Percentiles rank a stretch among this genome's conserved stretches.
Evolutionary conservation across 1,284 basidiomycete species (phyloP).

Genomic region (Serendipita sp.): DNA sequence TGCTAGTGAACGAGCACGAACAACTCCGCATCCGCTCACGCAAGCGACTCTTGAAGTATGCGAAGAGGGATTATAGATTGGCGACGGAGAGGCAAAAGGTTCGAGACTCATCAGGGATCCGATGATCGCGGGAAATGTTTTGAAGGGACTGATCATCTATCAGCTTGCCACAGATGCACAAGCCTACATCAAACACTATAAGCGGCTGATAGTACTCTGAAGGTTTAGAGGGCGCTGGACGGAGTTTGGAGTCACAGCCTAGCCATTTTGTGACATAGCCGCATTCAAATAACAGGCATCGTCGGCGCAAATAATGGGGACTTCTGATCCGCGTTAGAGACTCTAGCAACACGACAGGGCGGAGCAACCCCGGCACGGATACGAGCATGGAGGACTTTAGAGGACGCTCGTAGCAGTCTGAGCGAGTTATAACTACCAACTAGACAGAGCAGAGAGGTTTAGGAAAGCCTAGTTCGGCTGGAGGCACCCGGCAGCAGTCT

Average conservation of each 20-base stretch:
- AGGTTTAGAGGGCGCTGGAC: neutral
- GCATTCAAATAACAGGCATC: neutral
- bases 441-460: neutral
- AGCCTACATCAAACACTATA: conserved; percentile 4
- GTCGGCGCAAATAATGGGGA: conserved; percentile 3
- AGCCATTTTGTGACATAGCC: neutral
- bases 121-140: neutral
- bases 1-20: neutral
- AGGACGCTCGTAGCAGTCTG: neutral
- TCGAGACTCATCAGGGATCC: neutral
- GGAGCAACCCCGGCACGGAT: neutral
- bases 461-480: neutral
- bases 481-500: too few species aligned
- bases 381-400: neutral
- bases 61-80: neutral
- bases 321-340: conserved; percentile 6
- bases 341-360: neutral
- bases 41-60: neutral
- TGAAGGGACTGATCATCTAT: neutral
- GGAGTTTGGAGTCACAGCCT: neutral
- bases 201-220: neutral
- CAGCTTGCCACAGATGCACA: conserved; percentile 4
- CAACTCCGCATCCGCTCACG: neutral
- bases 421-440: neutral
- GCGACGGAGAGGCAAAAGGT: neutral